A percentile compares a stretch with the other conserved stretches of the same genome.
Conservation (phyloP, 352 stramenopile genomes). For the Lagenidium giganteum region DNA sequence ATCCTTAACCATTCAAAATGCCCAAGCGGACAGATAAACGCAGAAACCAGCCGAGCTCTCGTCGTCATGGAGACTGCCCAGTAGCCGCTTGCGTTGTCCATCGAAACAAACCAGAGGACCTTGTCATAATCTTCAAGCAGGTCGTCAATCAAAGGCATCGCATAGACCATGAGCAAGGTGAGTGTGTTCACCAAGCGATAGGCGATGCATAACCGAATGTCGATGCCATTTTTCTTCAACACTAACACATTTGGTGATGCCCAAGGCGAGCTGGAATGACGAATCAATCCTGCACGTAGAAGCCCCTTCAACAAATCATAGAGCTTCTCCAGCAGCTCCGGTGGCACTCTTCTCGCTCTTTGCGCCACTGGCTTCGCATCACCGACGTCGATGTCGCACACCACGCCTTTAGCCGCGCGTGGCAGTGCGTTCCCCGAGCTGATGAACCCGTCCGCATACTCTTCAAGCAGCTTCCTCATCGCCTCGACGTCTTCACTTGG, state of each 20-base stretch:
- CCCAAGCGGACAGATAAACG: slow-evolving; percentile 14
- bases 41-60: not conserved
- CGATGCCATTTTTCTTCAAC: slow-evolving; percentile 14
- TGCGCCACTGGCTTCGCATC: slow-evolving; percentile 12
- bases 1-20: slow-evolving; percentile 17
- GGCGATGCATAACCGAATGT: slow-evolving; percentile 15
- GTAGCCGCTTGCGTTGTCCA: slow-evolving; percentile 13
- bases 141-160: slow-evolving; percentile 12
- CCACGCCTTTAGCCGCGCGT: too few relatives aligned
- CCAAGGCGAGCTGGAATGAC: slow-evolving; percentile 15
- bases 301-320: slow-evolving; percentile 12
- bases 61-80: slow-evolving; percentile 6
- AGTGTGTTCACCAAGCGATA: slow-evolving; percentile 9
- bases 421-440: too few relatives aligned
- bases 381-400: too few relatives aligned
- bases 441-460: too few relatives aligned
- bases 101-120: slow-evolving; percentile 10
- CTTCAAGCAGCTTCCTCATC: too few relatives aligned
- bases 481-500: too few relatives aligned
- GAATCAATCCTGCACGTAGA: slow-evolving; percentile 2
- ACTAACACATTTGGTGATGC: slow-evolving; percentile 19
- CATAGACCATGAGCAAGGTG: slow-evolving; percentile 12
- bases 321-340: slow-evolving; percentile 1
- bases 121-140: slow-evolving; percentile 1
- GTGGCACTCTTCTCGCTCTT: slow-evolving; percentile 1